phyloP scores from a whole-genome alignment of 768 basidiomycete genomes.

The Collybiopsis confluens region DNA sequence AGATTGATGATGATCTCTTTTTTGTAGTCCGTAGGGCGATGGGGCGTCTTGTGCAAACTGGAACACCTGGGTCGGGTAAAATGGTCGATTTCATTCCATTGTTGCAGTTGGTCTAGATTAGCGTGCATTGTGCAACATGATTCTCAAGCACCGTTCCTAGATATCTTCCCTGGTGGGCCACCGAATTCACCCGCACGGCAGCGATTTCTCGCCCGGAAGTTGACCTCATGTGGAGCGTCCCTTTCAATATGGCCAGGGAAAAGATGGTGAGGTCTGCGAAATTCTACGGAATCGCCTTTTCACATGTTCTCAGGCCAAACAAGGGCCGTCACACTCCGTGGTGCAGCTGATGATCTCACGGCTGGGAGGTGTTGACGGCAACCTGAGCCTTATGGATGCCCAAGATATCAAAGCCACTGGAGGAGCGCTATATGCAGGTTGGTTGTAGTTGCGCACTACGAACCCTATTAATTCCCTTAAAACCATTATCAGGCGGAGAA shows the following conservation, averaged over 20 bases:
- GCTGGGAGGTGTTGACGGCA: neutral
- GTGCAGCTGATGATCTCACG: neutral
- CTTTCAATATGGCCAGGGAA: neutral
- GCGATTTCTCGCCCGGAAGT: neutral
- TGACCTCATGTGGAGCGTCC: neutral
- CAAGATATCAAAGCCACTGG: neutral
- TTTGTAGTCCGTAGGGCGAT: neutral
- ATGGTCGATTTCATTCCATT: neutral
- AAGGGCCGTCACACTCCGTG: neutral
- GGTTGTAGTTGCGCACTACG: neutral
- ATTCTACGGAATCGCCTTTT: neutral
- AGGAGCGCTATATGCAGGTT: neutral
- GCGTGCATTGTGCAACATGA: neutral
- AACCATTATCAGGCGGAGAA: constrained; percentile 20
- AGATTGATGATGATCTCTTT: no score
- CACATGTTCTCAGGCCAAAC: neutral
- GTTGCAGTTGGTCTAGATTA: neutral
- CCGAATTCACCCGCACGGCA: neutral
- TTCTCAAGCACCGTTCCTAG: neutral
- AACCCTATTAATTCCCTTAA: neutral
- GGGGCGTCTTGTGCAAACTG: neutral
- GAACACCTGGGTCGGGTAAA: neutral
- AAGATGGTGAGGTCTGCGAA: neutral
- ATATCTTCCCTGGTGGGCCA: neutral
- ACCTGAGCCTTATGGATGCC: neutral